A percentile compares a stretch with the other conserved stretches of the same genome.
These are phyloP conservation scores for Trypanosoma rangeli DNA, from an alignment of 208 protist species.

Conservation along the genomic window DNA sequence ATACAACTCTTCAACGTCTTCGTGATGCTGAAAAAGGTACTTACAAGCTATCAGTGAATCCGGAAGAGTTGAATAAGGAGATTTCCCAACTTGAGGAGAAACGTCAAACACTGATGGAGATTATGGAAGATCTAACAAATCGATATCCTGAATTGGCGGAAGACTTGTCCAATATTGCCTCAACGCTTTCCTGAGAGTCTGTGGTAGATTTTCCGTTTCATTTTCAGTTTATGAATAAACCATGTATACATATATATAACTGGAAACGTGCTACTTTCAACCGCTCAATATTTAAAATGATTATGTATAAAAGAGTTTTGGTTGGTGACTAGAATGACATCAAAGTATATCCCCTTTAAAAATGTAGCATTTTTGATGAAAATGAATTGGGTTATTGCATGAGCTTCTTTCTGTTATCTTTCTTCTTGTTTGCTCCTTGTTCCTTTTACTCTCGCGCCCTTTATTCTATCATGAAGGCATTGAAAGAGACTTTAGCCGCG, in stretches of 20 bases:
- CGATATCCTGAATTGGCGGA: slow-evolving; percentile 72
- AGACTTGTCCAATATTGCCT: slow-evolving; percentile 32
- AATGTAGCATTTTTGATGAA: not conserved
- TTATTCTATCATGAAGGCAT: slow-evolving; percentile 5
- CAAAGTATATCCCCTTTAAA: not conserved
- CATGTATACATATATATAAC: not conserved
- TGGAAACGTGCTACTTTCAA: not conserved
- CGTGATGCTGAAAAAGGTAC: slow-evolving; percentile 81
- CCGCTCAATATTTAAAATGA: not conserved
- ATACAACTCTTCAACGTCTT: slow-evolving; percentile 78
- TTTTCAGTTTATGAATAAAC: not conserved
- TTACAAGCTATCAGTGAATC: slow-evolving; percentile 78
- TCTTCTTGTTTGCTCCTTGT: slow-evolving; percentile 4
- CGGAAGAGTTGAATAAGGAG: slow-evolving; percentile 57
- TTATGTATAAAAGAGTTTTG: not conserved
- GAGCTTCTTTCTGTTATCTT: slow-evolving; percentile 1
- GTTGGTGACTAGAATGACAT: not conserved
- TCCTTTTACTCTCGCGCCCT: slow-evolving; percentile 13
- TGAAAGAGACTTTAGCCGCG: not conserved
- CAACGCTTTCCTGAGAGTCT: slow-evolving; percentile 11
- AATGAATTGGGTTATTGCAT: not conserved
- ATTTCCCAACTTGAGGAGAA: slow-evolving; percentile 61
- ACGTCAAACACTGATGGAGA: slow-evolving; percentile 47
- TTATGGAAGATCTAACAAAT: slow-evolving; percentile 71
- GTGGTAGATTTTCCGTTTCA: slow-evolving; percentile 6